phyloP scores from a whole-genome alignment of 768 basidiomycete genomes.

The Coprinopsis marcescibilis region DNA sequence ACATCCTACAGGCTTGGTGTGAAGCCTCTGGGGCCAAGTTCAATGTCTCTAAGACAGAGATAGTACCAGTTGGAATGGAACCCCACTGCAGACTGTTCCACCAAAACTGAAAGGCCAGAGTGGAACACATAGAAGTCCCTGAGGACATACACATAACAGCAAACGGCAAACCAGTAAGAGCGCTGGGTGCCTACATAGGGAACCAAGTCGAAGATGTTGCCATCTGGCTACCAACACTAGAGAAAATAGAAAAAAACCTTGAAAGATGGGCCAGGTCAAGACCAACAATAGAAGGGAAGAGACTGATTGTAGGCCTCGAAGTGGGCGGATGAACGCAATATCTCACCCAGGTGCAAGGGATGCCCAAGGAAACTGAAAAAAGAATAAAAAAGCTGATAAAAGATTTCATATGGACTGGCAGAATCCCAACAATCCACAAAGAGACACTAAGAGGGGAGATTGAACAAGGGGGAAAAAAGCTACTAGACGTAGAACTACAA shows the following conservation, averaged over 20 bases:
- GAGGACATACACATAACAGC: slow-evolving; percentile 21
- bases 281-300: slow-evolving; percentile 11
- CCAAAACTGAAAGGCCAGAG: not conserved
- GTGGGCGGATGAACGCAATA: slow-evolving; percentile 2
- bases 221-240: slow-evolving; percentile 22
- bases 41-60: slow-evolving; percentile 34
- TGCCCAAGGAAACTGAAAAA: slow-evolving; percentile 11
- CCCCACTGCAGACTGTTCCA: slow-evolving; percentile 17
- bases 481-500: not conserved
- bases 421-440: slow-evolving; percentile 8
- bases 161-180: slow-evolving; percentile 24
- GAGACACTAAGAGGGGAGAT: not conserved
- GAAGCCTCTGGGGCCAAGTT: slow-evolving; percentile 34
- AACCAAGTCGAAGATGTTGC: slow-evolving; percentile 17
- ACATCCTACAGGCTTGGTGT: slow-evolving; percentile 34
- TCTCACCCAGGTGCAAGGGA: slow-evolving; percentile 1
- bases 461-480: not conserved
- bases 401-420: slow-evolving; percentile 19
- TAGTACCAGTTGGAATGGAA: slow-evolving; percentile 34
- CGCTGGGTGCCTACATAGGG: slow-evolving; percentile 30
- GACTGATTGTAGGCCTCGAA: not conserved
- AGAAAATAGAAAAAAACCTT: slow-evolving; percentile 20
- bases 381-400: slow-evolving; percentile 16
- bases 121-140: slow-evolving; percentile 9
- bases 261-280: slow-evolving; percentile 20